Conservation (phyloP, 2,329 filamentous ascomycete species). For the Teratosphaeriaceae sp. region DNA sequence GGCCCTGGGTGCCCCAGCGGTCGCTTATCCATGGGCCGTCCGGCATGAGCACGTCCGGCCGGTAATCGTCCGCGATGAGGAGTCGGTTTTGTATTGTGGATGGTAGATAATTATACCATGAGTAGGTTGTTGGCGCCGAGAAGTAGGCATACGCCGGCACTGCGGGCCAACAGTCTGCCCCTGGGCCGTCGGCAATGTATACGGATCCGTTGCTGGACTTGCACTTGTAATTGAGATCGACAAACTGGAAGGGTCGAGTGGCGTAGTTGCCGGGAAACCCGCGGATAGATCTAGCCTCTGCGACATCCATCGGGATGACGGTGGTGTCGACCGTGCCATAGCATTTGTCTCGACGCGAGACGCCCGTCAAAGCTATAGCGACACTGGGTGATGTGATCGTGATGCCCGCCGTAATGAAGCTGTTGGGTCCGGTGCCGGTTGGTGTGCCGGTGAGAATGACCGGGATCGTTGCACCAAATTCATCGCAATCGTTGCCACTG, state of each 20-base stretch:
- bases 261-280: background rate
- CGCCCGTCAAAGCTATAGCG: background rate
- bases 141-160: background rate
- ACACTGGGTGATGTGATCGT: constrained; percentile 1
- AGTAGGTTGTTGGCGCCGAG: background rate
- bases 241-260: background rate
- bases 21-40: background rate
- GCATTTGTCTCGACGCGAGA: background rate
- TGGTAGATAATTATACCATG: background rate
- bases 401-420: background rate
- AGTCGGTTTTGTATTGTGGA: background rate
- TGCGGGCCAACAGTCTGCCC: background rate
- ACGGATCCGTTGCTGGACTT: background rate
- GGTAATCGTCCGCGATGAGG: background rate
- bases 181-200: background rate
- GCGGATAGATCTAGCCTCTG: background rate
- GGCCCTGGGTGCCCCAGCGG: background rate
- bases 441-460: background rate
- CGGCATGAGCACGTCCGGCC: background rate
- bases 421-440: background rate
- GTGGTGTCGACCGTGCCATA: background rate
- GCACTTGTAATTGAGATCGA: background rate
- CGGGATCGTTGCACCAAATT: too few species aligned
- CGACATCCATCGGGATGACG: background rate
- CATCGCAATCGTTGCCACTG: background rate